These are phyloP conservation scores for Wickerhamomyces ciferrii DNA, from an alignment of 805 yeast genomes.

Conservation along the genomic window DNA sequence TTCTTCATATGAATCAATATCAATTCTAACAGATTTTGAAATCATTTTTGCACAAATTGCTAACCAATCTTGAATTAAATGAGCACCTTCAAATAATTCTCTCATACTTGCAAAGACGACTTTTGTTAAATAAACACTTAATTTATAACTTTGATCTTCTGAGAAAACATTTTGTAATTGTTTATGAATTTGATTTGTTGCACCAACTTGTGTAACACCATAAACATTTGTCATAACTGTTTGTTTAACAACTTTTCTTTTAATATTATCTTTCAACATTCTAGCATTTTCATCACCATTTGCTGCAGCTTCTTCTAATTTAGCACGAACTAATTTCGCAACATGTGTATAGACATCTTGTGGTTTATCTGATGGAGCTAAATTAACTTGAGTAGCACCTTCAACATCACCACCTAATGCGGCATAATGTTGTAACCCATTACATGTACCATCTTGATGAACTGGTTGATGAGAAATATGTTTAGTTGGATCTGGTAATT, in stretches of 20 bases:
- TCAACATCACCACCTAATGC: slow-evolving; percentile 82
- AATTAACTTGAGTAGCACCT: slow-evolving; percentile 78
- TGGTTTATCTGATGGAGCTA: slow-evolving; percentile 66
- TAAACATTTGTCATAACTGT: slow-evolving; percentile 98
- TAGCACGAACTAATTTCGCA: slow-evolving; percentile 53
- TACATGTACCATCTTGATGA: slow-evolving; percentile 86
- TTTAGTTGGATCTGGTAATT: slow-evolving; percentile 58
- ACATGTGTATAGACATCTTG: slow-evolving; percentile 75
- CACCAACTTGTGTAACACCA: slow-evolving; percentile 94
- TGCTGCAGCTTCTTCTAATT: slow-evolving; percentile 49
- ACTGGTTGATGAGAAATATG: slow-evolving; percentile 70
- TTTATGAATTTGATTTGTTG: slow-evolving; percentile 79
- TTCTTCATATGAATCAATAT: slow-evolving; percentile 40
- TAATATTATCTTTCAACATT: slow-evolving; percentile 46
- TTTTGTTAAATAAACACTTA: slow-evolving; percentile 62
- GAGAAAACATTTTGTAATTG: slow-evolving; percentile 61
- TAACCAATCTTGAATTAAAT: slow-evolving; percentile 93
- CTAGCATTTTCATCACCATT: slow-evolving; percentile 49
- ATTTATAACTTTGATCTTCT: slow-evolving; percentile 40
- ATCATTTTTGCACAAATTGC: slow-evolving; percentile 81
- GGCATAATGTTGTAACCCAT: slow-evolving; percentile 83
- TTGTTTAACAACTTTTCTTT: slow-evolving; percentile 89
- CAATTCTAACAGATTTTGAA: slow-evolving; percentile 70
- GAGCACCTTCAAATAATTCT: slow-evolving; percentile 87
- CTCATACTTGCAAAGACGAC: slow-evolving; percentile 82